These are phyloP conservation scores for Onygenales sp. DNA, from an alignment of 2,329 filamentous ascomycete species.

Conservation along the genomic window DNA sequence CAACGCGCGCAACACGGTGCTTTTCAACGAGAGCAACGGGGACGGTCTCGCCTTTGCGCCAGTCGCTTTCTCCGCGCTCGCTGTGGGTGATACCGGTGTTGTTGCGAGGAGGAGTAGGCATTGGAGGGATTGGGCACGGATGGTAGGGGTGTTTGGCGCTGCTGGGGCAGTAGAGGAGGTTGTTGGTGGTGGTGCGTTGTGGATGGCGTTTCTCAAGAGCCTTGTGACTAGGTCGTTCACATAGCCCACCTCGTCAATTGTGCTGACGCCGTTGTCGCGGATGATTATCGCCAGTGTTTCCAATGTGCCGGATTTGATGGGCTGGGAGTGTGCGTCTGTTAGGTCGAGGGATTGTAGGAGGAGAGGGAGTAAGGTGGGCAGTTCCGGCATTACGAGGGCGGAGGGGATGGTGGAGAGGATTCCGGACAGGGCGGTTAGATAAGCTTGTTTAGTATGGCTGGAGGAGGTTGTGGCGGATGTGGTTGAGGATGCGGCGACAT, in stretches of 20 bases:
- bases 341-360: conserved; percentile 56
- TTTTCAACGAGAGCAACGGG: conserved; percentile 47
- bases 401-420: conserved; percentile 52
- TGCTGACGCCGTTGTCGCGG: conserved; percentile 43
- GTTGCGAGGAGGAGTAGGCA: conserved; percentile 31
- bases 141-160: conserved; percentile 15
- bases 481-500: conserved; percentile 14
- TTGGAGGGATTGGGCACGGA: conserved; percentile 27
- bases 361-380: conserved; percentile 48
- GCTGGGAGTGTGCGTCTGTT: conserved; percentile 33
- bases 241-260: conserved; percentile 46
- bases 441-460: conserved; percentile 44
- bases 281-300: conserved; percentile 50
- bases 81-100: conserved; percentile 14
- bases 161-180: not conserved
- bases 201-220: conserved; percentile 40
- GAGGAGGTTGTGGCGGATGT: conserved; percentile 10
- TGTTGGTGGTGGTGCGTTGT: conserved; percentile 10
- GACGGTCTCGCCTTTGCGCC: conserved; percentile 22
- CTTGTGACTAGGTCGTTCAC: conserved; percentile 48
- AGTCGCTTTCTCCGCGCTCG: conserved; percentile 7
- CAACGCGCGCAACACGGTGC: conserved; percentile 48
- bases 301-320: conserved; percentile 52
- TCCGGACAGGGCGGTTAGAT: conserved; percentile 54
- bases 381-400: conserved; percentile 49